A percentile compares a stretch with the other conserved stretches of the same genome.
phyloP scores from a whole-genome alignment of 331 rosid genomes.

The Quercus tomentella region DNA sequence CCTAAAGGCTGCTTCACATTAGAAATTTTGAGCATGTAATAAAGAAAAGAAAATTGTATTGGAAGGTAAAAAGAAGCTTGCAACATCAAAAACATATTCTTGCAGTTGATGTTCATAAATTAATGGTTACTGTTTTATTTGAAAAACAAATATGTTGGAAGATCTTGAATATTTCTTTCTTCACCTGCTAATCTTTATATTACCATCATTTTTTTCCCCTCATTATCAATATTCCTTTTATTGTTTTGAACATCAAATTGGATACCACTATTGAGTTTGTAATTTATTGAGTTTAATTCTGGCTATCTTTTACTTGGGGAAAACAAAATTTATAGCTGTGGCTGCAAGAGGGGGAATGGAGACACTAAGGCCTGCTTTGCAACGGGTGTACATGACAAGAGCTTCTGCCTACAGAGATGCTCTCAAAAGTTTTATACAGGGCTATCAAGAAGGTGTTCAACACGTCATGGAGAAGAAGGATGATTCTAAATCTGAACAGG shows the following conservation, averaged over 20 bases:
- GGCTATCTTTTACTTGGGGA: not conserved
- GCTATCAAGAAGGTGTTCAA: slow-evolving; percentile 83
- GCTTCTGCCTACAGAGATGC: slow-evolving; percentile 83
- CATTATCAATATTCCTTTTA: not conserved
- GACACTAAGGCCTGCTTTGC: slow-evolving; percentile 74
- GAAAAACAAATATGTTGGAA: too few relatives aligned
- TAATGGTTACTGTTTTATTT: not conserved
- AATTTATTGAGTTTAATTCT: not conserved
- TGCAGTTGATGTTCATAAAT: not conserved
- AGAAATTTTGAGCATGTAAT: too few relatives aligned
- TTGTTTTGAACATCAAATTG: not conserved
- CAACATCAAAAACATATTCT: not conserved
- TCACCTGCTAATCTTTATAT: too few relatives aligned
- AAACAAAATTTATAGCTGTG: not conserved
- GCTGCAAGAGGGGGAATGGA: slow-evolving; percentile 63
- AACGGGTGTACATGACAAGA: slow-evolving; percentile 78
- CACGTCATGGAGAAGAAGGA: slow-evolving; percentile 57
- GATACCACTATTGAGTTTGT: not conserved
- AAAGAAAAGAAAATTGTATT: not conserved
- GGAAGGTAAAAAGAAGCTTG: not conserved
- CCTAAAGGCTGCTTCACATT: too few relatives aligned
- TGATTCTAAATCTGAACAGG: slow-evolving; percentile 30
- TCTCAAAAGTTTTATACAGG: slow-evolving; percentile 77
- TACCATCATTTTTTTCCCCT: not conserved
- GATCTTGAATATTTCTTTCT: too few relatives aligned